Evolutionary conservation across 805 yeast species (phyloP).

Genomic region (Wickerhamomyces subpelliculosus): DNA sequence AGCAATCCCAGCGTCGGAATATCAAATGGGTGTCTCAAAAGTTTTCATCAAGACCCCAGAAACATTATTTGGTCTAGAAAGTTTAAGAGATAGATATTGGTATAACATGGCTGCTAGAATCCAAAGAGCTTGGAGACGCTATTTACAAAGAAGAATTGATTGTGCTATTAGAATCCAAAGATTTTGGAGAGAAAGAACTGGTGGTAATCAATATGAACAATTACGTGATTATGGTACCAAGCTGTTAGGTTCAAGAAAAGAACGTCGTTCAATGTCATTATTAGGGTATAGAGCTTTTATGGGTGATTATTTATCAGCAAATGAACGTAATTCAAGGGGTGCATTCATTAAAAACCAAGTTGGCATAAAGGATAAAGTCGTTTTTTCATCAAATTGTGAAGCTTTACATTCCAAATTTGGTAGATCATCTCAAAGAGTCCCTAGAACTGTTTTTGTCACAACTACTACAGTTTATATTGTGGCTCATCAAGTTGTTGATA

Average conservation of each 20-base stretch:
- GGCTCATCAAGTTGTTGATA: slow-evolving; percentile 64
- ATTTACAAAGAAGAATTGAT: slow-evolving; percentile 71
- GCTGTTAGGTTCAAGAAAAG: slow-evolving; percentile 67
- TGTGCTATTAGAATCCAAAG: slow-evolving; percentile 79
- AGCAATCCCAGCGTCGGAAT: slow-evolving; percentile 72
- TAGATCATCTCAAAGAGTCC: slow-evolving; percentile 75
- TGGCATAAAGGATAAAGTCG: slow-evolving; percentile 62
- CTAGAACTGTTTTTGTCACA: slow-evolving; percentile 69
- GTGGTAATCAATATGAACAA: slow-evolving; percentile 78
- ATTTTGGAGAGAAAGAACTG: slow-evolving; percentile 73
- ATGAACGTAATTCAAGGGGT: slow-evolving; percentile 71
- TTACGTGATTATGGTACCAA: slow-evolving; percentile 79
- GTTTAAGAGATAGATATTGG: slow-evolving; percentile 96
- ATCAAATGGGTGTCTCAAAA: slow-evolving; percentile 86
- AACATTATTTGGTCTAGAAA: slow-evolving; percentile 90
- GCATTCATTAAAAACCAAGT: slow-evolving; percentile 62
- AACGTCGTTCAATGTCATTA: slow-evolving; percentile 83
- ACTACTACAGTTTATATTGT: slow-evolving; percentile 55
- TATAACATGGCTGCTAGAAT: slow-evolving; percentile 96
- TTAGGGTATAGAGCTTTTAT: slow-evolving; percentile 81
- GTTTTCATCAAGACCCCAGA: slow-evolving; percentile 96
- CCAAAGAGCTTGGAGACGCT: slow-evolving; percentile 94
- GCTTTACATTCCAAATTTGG: slow-evolving; percentile 82
- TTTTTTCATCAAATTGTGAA: slow-evolving; percentile 80
- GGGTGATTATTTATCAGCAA: slow-evolving; percentile 93